Evolutionary conservation across 2,329 filamentous ascomycete species (phyloP), one percentile per base, ranked within the genome.

Genomic region (Aspergillus sp.): DNA sequence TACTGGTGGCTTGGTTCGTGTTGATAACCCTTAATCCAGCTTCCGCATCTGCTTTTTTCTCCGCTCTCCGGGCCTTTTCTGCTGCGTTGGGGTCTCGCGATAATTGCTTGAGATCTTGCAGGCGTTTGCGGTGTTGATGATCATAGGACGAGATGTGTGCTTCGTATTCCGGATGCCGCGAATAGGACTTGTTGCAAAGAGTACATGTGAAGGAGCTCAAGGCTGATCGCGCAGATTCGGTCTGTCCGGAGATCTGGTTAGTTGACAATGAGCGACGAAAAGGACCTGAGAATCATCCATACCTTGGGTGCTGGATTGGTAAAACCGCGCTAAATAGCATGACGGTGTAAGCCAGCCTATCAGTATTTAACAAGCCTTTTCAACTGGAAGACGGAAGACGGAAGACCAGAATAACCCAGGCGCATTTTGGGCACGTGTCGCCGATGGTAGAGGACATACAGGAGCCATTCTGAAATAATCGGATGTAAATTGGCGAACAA

Each of bases 141-240:
- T 97, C 93, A 69, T 97, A 97, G 60, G 87, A 93, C 54, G 84
- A 84, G 48, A 96, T 87, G 67, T 98, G 93, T 6, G 90, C 86
- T 69, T 97, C 91, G 67, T 94, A 96, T 67, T 97, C 91, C 64
- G 94, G 91, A 78, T 95, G 91, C 48, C 93, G 89, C 1, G 85
- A 83, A 71, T 97, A 98, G 60, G 90, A 91, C 72, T 97, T 97
- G 54, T 86, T 83, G 74, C 93, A 97, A 47, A 97, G 81, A 37
- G 84, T 81, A 74, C 82, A 94, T 72, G 87, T 90, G 72, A 94
- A 93, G 30, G 86, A 83, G 61, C 84, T 86, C 43, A 88, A 77
- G 13, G 88, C 87, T 60, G 88, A 85, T 53, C 87, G 84, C 7
- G 88, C 88, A 47, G 74, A 78, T 52, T 81, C 77, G 27, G 79